A percentile compares a stretch with the other conserved stretches of the same genome.
Evolutionary conservation across 1,284 basidiomycete species (phyloP).

Genomic region (Filobasidium uniguttulatum): DNA sequence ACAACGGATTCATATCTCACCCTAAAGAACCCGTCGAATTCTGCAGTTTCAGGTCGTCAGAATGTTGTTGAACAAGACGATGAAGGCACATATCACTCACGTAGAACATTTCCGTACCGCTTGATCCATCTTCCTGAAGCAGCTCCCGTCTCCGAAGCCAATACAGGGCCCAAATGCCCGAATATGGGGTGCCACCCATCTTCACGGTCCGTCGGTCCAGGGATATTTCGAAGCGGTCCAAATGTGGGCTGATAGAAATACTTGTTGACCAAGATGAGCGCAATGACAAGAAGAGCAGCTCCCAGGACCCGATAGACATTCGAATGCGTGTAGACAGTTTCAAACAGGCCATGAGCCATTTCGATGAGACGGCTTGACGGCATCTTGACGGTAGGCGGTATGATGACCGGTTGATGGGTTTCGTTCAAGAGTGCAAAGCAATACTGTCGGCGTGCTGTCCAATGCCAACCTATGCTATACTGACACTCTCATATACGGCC

Average conservation of each 20-base stretch:
- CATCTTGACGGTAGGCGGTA: too few relatives aligned
- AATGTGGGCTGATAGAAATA: background rate
- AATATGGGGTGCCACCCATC: background rate
- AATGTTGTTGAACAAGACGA: conserved; percentile 6
- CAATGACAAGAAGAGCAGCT: too few relatives aligned
- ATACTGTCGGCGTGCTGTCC: too few relatives aligned
- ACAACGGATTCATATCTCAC: background rate
- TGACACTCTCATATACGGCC: too few relatives aligned
- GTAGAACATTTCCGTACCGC: conserved; percentile 6
- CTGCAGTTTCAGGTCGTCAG: background rate
- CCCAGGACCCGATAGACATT: too few relatives aligned
- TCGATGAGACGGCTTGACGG: too few relatives aligned
- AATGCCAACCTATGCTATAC: too few relatives aligned
- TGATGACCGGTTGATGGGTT: too few relatives aligned
- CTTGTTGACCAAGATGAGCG: background rate
- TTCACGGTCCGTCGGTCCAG: background rate
- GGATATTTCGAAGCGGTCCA: background rate
- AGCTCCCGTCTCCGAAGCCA: conserved; percentile 2
- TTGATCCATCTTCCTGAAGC: conserved; percentile 12
- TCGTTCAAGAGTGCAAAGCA: too few relatives aligned
- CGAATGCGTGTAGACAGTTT: too few relatives aligned
- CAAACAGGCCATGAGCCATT: too few relatives aligned
- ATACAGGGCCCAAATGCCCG: background rate
- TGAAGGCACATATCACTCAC: conserved; percentile 17
- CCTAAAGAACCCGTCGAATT: conserved; percentile 20